phyloP scores from a whole-genome alignment of 31 red algal species.

The Odonthalia washingtoniensis region DNA sequence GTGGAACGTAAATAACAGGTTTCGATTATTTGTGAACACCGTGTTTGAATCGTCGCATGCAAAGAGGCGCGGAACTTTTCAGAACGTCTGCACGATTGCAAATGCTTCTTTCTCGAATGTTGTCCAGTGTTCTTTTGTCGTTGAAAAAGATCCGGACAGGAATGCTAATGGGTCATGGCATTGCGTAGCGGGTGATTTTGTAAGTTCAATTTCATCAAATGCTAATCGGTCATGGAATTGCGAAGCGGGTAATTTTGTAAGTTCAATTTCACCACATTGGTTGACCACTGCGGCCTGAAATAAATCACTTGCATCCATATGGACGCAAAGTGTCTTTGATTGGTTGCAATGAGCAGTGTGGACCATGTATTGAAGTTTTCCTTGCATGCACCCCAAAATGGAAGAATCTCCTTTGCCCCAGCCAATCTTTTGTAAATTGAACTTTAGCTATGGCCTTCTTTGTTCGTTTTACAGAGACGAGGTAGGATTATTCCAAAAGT shows the following conservation, averaged over 20 bases:
- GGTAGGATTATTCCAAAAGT: neutral
- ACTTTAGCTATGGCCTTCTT: conserved; percentile 15
- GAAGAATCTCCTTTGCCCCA: neutral
- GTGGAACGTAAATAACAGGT: conserved; percentile 38
- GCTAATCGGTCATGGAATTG: conserved; percentile 43
- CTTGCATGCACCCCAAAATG: neutral
- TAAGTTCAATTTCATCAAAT: neutral
- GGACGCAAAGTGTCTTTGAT: conserved; percentile 18
- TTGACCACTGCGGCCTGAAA: conserved; percentile 22
- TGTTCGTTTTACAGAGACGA: neutral
- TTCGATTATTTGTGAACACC: neutral
- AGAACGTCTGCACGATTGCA: conserved; percentile 2
- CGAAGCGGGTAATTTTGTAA: neutral
- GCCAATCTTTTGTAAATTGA: neutral
- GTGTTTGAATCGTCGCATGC: neutral
- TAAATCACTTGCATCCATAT: neutral
- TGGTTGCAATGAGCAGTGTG: neutral
- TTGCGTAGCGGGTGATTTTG: neutral
- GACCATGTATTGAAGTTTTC: conserved; percentile 11
- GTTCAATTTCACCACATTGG: too few species aligned
- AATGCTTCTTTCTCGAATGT: conserved; percentile 43
- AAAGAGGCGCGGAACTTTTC: neutral
- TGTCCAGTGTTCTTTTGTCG: neutral
- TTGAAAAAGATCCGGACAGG: conserved; percentile 9
- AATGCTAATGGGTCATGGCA: conserved; percentile 49